Evolutionary conservation across 2,329 filamentous ascomycete genomes (phyloP).

Genomic region (Meredithiella fracta): DNA sequence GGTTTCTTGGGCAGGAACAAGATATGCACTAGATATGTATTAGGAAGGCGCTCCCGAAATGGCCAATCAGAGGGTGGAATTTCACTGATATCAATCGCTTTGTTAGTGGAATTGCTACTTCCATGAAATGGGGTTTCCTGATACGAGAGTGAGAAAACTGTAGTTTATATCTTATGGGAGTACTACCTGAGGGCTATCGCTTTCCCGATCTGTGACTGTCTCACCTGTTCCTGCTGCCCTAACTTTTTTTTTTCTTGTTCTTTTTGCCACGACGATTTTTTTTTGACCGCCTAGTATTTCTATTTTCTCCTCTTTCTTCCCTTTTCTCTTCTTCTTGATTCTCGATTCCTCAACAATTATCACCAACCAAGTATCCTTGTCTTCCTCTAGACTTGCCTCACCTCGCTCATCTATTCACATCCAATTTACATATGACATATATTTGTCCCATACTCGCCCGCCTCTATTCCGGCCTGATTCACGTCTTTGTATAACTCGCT

Average conservation of each 20-base stretch:
- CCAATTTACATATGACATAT: not conserved
- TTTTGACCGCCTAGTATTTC: not conserved
- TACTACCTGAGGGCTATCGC: not conserved
- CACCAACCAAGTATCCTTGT: conserved; percentile 2
- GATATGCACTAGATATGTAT: not conserved
- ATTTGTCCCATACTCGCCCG: conserved; percentile 1
- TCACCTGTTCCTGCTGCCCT: not conserved
- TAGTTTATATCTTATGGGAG: not conserved
- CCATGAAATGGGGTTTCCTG: not conserved
- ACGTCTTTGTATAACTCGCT: conserved; percentile 21
- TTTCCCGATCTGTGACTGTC: conserved; percentile 3
- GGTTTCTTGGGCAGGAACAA: not conserved
- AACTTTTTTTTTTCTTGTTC: conserved; percentile 5
- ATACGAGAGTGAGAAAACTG: not conserved
- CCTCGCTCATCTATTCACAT: conserved; percentile 2
- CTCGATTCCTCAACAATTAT: conserved; percentile 8
- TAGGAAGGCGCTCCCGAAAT: not conserved
- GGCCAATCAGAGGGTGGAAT: conserved; percentile 4
- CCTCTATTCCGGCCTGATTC: conserved; percentile 14
- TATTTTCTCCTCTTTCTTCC: not conserved
- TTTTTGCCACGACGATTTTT: not conserved
- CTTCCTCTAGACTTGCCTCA: conserved; percentile 5
- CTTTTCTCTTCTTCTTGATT: conserved; percentile 6
- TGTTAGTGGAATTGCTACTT: not conserved
- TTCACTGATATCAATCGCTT: not conserved